Evolutionary conservation across 768 basidiomycete species (phyloP), one percentile per base, ranked within the genome.

Genomic region (Boletus reticulatus): DNA sequence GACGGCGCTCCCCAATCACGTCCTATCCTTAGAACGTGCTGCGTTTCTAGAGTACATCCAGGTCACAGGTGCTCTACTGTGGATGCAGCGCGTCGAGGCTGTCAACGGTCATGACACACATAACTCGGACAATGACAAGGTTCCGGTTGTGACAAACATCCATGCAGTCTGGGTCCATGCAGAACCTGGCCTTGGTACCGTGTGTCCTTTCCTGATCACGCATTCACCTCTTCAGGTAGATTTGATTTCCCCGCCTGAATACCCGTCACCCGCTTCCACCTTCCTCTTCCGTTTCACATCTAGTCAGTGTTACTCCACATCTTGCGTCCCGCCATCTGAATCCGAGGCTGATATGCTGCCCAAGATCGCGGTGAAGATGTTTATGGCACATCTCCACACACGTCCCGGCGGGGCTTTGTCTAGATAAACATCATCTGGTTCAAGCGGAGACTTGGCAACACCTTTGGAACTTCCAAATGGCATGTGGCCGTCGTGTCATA

Each of bases 21-120:
- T 81, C 2, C 63, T 84, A 20, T 75, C 80, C 46, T 62, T 77
- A 39, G 81, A 83, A 48, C n/a, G 61, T 4, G 63, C 47, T 0
- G 1, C 14, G 1, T 58, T 59, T 13, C 52, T 70, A 4, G 50
- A 34, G 1, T 57, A 54, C 7, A 7, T 57, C 9, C 45, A 50
- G 6, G 45, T 37, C 16, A 34, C 45, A 9, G 55, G 43, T 13
- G 69, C 69, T 4, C 45, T 75, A 7, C 56, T 67, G 14, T 61
- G 67, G 50, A 62, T 63, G 49, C 67, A 62, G 50, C 61, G 20
- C 10, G 50, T 59, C 2, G 65, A 22, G 9, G 20, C 20, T 3
- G 14, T n/a, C 2, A 16, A 32, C 2, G 9, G 3, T 8, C 32
- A 8, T 32, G 8, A 8, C 12, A 32, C 12, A 9, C 32, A 14